Evolutionary conservation across 2,329 filamentous ascomycete genomes (phyloP).

Genomic region (Rhynchosporium graminicola): DNA sequence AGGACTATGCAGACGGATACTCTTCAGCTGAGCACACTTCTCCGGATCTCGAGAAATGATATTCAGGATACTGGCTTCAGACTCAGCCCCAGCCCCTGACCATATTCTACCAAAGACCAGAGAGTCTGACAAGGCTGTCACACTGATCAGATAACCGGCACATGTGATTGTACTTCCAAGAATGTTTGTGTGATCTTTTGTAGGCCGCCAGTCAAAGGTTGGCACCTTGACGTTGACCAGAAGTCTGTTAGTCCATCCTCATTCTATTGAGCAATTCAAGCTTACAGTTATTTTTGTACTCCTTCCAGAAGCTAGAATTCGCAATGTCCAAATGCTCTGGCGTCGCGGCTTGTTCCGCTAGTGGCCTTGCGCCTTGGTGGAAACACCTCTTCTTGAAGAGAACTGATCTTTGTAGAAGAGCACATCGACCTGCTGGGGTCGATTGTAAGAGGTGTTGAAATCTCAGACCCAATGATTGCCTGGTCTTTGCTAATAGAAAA

Average conservation of each 20-base stretch:
- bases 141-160: conserved; percentile 72
- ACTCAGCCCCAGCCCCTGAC: conserved; percentile 5
- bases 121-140: conserved; percentile 66
- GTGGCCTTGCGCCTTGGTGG: conserved; percentile 18
- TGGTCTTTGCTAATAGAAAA: conserved; percentile 22
- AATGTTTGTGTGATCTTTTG: neutral
- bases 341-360: conserved; percentile 12
- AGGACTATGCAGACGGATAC: conserved; percentile 53
- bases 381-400: conserved; percentile 22
- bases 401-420: neutral
- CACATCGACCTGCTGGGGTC: conserved; percentile 5
- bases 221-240: neutral
- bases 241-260: conserved; percentile 32
- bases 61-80: conserved; percentile 48
- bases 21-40: conserved; percentile 47
- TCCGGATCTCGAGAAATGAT: conserved; percentile 25
- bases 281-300: conserved; percentile 36
- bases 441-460: conserved; percentile 7
- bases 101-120: conserved; percentile 66
- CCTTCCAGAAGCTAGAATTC: conserved; percentile 29
- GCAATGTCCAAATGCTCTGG: neutral
- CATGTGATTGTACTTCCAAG: conserved; percentile 46
- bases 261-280: conserved; percentile 35
- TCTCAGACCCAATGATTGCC: conserved; percentile 11
- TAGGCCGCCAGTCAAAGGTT: neutral